Evolutionary conservation across 768 basidiomycete species (phyloP).

Genomic region (Boletus tylopilopsis): DNA sequence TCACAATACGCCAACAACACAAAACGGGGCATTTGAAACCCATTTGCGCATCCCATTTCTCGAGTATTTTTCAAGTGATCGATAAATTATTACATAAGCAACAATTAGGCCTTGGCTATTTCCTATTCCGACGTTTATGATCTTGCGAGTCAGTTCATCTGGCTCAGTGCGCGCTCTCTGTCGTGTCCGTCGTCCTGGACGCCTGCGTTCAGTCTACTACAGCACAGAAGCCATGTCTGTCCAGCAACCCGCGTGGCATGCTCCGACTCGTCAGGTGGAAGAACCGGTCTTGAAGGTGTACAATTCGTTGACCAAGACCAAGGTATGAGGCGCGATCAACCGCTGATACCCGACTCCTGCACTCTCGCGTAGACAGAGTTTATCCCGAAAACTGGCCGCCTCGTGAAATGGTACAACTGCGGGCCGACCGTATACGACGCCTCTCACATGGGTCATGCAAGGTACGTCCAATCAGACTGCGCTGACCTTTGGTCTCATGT

Average conservation of each 20-base stretch:
- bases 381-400: slow-evolving; percentile 59
- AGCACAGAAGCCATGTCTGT: slow-evolving; percentile 42
- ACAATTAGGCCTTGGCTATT: neutral
- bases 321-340: slow-evolving; percentile 51
- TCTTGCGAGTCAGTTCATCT: slow-evolving; percentile 17
- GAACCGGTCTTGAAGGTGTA: slow-evolving; percentile 68
- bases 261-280: slow-evolving; percentile 35
- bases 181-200: slow-evolving; percentile 6
- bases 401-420: slow-evolving; percentile 99
- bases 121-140: slow-evolving; percentile 17
- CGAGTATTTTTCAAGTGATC: too few relatives aligned
- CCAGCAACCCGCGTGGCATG: slow-evolving; percentile 53
- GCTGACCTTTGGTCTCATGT: neutral
- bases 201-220: slow-evolving; percentile 1
- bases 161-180: slow-evolving; percentile 1
- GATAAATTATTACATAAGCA: slow-evolving; percentile 23
- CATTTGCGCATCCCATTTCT: too few relatives aligned
- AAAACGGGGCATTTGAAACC: slow-evolving; percentile 1
- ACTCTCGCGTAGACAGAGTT: slow-evolving; percentile 63
- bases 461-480: slow-evolving; percentile 43
- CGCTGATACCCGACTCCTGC: slow-evolving; percentile 6
- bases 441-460: slow-evolving; percentile 97
- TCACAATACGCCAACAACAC: neutral
- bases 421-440: slow-evolving; percentile 99
- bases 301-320: slow-evolving; percentile 89